Percentiles rank a stretch among this genome's conserved stretches.
phyloP scores from a whole-genome alignment of 495 filamentous ascomycete species.

The Neurospora sp. region DNA sequence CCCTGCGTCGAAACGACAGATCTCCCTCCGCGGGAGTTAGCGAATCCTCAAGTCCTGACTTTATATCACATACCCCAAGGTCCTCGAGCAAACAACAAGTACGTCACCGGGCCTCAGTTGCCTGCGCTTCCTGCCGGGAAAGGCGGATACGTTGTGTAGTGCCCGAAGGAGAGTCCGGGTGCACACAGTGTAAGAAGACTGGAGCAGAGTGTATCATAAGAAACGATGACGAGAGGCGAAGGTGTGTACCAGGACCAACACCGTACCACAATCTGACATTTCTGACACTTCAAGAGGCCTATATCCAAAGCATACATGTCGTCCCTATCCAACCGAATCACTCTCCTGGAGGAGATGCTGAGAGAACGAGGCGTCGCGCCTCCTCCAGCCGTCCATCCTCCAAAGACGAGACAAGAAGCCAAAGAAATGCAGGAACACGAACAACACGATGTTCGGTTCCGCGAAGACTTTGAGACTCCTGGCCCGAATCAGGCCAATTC shows the following conservation, averaged over 20 bases:
- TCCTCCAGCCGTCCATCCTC: constrained; percentile 42
- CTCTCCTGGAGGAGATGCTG: constrained; percentile 39
- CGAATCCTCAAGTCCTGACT: constrained; percentile 19
- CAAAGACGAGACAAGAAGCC: constrained; percentile 38
- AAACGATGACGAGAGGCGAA: constrained; percentile 45
- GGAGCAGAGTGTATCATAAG: constrained; percentile 44
- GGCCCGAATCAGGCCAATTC: constrained; percentile 9
- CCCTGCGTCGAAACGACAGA: constrained; percentile 10
- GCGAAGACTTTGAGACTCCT: constrained; percentile 4
- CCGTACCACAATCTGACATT: not conserved
- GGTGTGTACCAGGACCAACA: constrained; percentile 20
- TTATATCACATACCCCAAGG: constrained; percentile 12
- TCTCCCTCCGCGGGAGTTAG: constrained; percentile 17
- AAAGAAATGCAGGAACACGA: constrained; percentile 10
- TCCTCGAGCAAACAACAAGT: constrained; percentile 19
- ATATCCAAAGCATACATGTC: constrained; percentile 50
- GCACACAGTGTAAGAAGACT: constrained; percentile 42
- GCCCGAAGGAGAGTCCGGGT: constrained; percentile 38
- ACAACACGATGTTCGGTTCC: constrained; percentile 1
- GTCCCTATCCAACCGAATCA: constrained; percentile 41
- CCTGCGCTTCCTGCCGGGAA: constrained; percentile 37
- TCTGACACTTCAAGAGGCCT: constrained; percentile 25
- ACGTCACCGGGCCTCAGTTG: constrained; percentile 30
- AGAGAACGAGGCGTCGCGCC: constrained; percentile 36
- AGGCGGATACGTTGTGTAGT: constrained; percentile 49